Evolutionary conservation across 2,329 filamentous ascomycete genomes (phyloP), one percentile per base, ranked within the genome.

Genomic region (Colletotrichum paranaense): DNA sequence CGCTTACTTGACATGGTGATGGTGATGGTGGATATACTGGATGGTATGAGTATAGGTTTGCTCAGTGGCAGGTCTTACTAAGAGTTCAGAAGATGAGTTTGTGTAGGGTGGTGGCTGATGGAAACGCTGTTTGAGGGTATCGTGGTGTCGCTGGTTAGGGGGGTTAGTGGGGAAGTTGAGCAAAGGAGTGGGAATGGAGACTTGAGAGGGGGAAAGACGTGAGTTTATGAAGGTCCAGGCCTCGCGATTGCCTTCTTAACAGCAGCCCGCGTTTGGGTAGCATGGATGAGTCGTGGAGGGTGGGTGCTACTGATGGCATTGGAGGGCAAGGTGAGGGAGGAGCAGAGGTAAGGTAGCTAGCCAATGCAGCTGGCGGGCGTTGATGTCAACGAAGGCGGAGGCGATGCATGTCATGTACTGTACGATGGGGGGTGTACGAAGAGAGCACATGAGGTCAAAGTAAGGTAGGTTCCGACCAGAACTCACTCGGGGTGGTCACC

Each of bases 1-100:
- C 4, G 16, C 69, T 32, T 32, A 73, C 70, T 68, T 14, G 70
- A 38, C 70, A 73, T 73, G 42, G 32, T 46, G 5, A 46, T 73
- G 42, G 32, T 46, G 4, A 46, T 42, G 49, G 53, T 16, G 7
- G 32, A 26, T 30, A 49, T 35, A 19, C 46, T 19, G 11, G 22
- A 9, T n/a, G 28, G 3, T 22, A n/a, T 14, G 24, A n/a, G 7
- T 55, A 19, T 38, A 22, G 52, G 5, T 64, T 55, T 30, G 8
- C 46, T 53, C 28, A 28, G 28, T 35, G 12, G 14, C 49, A 55
- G 35, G 62, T 4, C 28, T 38, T 9, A 9, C 26, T 19, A 16
- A 49, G 32, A 35, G n/a, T 64, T 64, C 9, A 11, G 46, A 6
- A 4, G 46, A 55, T 26, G 9, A 24, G 52, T 11, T 38, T 38